Conservation (phyloP, 2,329 filamentous ascomycete genomes). For the Monosporascus ibericus region DNA sequence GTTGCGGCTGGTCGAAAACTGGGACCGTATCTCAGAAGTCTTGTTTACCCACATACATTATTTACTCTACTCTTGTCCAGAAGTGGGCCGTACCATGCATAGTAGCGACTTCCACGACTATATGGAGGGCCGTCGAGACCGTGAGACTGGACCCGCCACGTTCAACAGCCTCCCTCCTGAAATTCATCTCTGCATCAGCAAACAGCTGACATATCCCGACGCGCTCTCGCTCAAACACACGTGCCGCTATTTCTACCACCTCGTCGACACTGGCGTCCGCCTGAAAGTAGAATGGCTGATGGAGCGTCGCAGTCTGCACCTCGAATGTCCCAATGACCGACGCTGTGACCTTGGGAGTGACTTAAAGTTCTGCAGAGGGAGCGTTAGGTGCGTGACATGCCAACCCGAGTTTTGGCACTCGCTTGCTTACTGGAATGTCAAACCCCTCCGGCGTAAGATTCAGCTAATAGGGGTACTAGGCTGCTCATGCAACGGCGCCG, state of each 20-base stretch:
- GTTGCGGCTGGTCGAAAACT: no score
- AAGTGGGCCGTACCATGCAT: not conserved
- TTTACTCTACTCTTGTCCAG: no score
- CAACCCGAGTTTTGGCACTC: no score
- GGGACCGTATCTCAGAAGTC: no score
- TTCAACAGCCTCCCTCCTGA: conserved; percentile 56
- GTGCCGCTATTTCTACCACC: conserved; percentile 53
- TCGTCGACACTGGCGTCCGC: conserved; percentile 59
- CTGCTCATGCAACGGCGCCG: conserved; percentile 53
- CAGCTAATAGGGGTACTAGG: conserved; percentile 23
- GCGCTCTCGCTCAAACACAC: conserved; percentile 65
- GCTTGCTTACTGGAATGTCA: no score
- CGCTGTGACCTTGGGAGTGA: conserved; percentile 55
- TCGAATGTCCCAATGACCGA: conserved; percentile 57
- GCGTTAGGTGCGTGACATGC: conserved; percentile 42
- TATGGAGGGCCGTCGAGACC: not conserved
- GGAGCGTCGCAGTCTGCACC: conserved; percentile 53
- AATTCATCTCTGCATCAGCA: conserved; percentile 57
- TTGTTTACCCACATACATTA: no score
- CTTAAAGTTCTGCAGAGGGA: conserved; percentile 53
- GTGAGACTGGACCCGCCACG: conserved; percentile 7
- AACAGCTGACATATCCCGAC: conserved; percentile 61
- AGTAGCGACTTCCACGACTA: no score
- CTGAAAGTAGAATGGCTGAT: conserved; percentile 67
- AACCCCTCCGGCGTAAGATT: no score